These are phyloP conservation scores for Trichosporon ovoides DNA, from an alignment of 1,284 basidiomycete genomes.

Conservation along the genomic window DNA sequence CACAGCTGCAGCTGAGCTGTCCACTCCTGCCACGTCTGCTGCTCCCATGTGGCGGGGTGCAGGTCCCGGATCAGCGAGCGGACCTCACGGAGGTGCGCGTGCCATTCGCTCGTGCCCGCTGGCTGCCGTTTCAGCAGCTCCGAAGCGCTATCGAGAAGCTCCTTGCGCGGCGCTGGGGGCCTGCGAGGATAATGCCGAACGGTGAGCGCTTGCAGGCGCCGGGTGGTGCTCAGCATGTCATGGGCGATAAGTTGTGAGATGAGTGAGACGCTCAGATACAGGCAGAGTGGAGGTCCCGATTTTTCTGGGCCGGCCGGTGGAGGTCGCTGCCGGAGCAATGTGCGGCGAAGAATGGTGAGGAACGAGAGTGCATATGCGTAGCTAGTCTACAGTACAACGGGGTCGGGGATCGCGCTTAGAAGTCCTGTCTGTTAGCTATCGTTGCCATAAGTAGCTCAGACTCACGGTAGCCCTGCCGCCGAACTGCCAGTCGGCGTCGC, in stretches of 20 bases:
- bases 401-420: neutral
- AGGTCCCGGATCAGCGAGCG: constrained; percentile 2
- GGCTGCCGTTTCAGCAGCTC: neutral
- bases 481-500: constrained; percentile 47
- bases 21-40: neutral
- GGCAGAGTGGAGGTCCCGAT: too few species aligned
- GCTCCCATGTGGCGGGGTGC: neutral
- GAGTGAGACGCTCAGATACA: too few species aligned
- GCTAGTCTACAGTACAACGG: too few species aligned
- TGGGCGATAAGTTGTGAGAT: too few species aligned
- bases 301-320: too few species aligned
- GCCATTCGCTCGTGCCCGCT: neutral
- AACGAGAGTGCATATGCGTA: too few species aligned
- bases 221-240: too few species aligned
- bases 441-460: neutral
- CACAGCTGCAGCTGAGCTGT: constrained; percentile 1
- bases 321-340: too few species aligned
- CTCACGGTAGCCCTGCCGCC: constrained; percentile 49
- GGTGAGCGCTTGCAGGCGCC: too few species aligned
- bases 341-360: too few species aligned
- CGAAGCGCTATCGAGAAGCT: neutral
- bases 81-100: neutral
- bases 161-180: neutral
- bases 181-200: neutral
- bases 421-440: constrained; percentile 9